A percentile compares a stretch with the other conserved stretches of the same genome.
phyloP scores from a whole-genome alignment of 1,284 basidiomycete genomes.

The Macrocybe sp. region DNA sequence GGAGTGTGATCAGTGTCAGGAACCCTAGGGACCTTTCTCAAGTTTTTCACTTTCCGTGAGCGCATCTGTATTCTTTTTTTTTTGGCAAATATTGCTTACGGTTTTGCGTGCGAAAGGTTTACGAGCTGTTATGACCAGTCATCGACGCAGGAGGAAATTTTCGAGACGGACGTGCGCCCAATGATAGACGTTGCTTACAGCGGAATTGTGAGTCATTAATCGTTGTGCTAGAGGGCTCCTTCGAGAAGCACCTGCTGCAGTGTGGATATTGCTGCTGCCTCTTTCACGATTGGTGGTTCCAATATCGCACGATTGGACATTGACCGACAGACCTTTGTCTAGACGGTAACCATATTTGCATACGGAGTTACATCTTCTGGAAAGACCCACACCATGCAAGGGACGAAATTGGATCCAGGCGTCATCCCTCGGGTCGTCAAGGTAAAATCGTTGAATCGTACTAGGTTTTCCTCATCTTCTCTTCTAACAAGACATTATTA shows the following conservation, averaged over 20 bases:
- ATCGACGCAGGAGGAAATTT: constrained; percentile 68
- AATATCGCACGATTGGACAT: too few species aligned
- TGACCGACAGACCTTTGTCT: not conserved
- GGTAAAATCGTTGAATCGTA: constrained; percentile 29
- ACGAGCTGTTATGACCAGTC: constrained; percentile 64
- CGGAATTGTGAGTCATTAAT: constrained; percentile 50
- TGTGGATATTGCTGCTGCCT: not conserved
- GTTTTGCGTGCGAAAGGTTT: constrained; percentile 36
- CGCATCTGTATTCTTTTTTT: constrained; percentile 6
- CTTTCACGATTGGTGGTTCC: too few species aligned
- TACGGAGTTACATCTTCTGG: constrained; percentile 82
- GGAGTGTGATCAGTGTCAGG: constrained; percentile 47
- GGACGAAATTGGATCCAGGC: constrained; percentile 59
- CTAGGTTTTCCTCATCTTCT: constrained; percentile 2
- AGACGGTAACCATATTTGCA: constrained; percentile 79
- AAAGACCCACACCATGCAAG: constrained; percentile 87
- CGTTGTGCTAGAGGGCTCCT: not conserved
- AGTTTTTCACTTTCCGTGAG: constrained; percentile 69
- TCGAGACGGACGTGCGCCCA: constrained; percentile 62
- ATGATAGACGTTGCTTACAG: constrained; percentile 64
- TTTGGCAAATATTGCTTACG: not conserved
- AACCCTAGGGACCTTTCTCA: constrained; percentile 63
- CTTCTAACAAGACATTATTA: too few species aligned
- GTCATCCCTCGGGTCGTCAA: constrained; percentile 73
- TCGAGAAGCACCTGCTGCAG: not conserved